Evolutionary conservation across 73 alveolate genomes (phyloP), one percentile per base, ranked within the genome.

Genomic region (Paramecium octaurelia): DNA sequence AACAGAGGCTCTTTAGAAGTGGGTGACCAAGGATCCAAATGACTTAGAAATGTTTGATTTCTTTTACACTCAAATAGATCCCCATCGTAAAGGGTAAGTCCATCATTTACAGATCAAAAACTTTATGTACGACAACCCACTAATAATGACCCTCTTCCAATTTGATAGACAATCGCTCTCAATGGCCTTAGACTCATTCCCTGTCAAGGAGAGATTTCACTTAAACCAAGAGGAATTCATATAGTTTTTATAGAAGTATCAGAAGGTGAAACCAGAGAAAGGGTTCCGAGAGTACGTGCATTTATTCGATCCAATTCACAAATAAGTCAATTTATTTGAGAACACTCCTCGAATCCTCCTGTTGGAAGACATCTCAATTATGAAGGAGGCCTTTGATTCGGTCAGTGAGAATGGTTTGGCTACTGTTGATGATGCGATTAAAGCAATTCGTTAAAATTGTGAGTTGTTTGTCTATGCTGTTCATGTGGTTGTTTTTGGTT

Each of bases 41-140:
- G 91, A 80, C 24, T 24, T 24, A 24, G 91, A 80, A 10, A 80
- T 80, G 91, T 48, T 80, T 46, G 91, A 80, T 42, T 80, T 80
- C 57, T 80, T 80, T 35, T 80, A 44, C 18, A 42, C 76, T 24
- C 29, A 80, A 44, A 48, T 80, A 38, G 91, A 80, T 46, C 43
- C 70, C 9, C 29, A 80, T 23, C 46, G 57, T 1, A 80, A 80
- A 23, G 91, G 91, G 7, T 23, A 31, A n/a, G 8, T 80, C 3
- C 91, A 80, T 43, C 46, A 80, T n/a, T 80, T 80, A 10, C 18
- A 80, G 24, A 46, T 80, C 40, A 80, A 80, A 42, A 23, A 80
- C 8, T 80, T 80, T 35, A 21, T 80, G 42, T 48, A 23, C 18
- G 91, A 80, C 7, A 80, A 80, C 29, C 91, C 91, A n/a, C 6